Percentiles rank a stretch among this genome's conserved stretches.
phyloP scores from a whole-genome alignment of 1,284 basidiomycete genomes.

The Chalciporus piperatoides region DNA sequence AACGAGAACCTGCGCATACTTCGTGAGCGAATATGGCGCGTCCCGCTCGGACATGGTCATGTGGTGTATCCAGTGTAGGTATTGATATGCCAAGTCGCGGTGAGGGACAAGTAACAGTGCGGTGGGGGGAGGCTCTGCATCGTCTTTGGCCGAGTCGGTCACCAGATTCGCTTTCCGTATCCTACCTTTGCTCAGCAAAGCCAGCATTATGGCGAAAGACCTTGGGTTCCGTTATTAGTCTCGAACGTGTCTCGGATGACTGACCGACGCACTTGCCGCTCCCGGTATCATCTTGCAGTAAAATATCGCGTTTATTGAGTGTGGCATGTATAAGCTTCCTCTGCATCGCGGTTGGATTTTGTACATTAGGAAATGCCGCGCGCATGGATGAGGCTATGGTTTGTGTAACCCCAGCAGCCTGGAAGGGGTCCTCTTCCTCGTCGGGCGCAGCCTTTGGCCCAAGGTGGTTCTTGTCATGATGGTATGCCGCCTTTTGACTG shows the following conservation, averaged over 20 bases:
- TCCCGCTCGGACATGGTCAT: constrained; percentile 39
- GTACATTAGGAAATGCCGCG: constrained; percentile 60
- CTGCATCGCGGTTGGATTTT: constrained; percentile 57
- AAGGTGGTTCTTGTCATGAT: not conserved
- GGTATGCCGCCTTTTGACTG: constrained; percentile 18
- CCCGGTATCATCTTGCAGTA: constrained; percentile 67
- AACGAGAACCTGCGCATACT: constrained; percentile 58
- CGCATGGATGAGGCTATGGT: constrained; percentile 46
- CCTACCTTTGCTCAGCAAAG: constrained; percentile 56
- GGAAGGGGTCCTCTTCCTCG: constrained; percentile 36
- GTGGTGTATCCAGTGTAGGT: constrained; percentile 61
- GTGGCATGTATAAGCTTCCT: constrained; percentile 59
- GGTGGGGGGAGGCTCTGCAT: constrained; percentile 33
- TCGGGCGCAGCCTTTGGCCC: not conserved
- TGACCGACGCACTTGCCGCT: constrained; percentile 65
- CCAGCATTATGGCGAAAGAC: constrained; percentile 66
- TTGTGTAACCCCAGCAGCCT: constrained; percentile 48
- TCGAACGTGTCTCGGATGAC: constrained; percentile 1
- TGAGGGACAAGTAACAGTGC: constrained; percentile 72
- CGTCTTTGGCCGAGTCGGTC: not conserved
- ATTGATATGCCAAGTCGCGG: constrained; percentile 67
- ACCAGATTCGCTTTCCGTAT: constrained; percentile 10
- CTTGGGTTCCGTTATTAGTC: constrained; percentile 35
- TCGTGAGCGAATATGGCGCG: constrained; percentile 32
- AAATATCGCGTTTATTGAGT: constrained; percentile 51